Evolutionary conservation across 2,329 filamentous ascomycete genomes (phyloP), one percentile per base, ranked within the genome.

Genomic region (Cladosporium sp.): DNA sequence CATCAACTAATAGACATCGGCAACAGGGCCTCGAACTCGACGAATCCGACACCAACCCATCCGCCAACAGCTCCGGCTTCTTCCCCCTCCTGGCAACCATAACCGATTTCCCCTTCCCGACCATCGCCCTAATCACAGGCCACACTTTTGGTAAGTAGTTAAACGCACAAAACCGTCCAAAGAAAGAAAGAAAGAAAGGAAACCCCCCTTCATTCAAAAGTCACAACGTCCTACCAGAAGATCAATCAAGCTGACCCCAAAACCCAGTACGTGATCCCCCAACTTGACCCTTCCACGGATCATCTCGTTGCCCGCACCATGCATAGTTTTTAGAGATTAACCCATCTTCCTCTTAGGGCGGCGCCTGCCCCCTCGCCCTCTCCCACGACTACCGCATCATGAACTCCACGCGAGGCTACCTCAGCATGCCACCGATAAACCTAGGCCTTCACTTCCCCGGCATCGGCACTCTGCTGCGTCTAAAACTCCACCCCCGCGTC

Each of bases 381-480:
- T 70, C 71, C 28, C 77, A 78, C 57, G 77, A 80, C 64, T 79
- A 79, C 64, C 72, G 77, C 12, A 70, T 79, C 45, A 79, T 79
- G 76, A 79, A 79, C 63, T 68, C 68, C 42, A 67, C 72, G 47
- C 73, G 77, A 15, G 77, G 77, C 35, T 79, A 77, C 65, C 67
- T 79, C 53, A 77, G 69, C 57, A 79, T 80, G 77, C 81, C 80
- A 0, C 80, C 81, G 0, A 78, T 83, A 0, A 75, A 83, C 56
- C 73, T 83, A 1, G 81, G 81, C 4, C 69, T 83, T 25, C 79
- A 82, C 61, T 83, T 83, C 59, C 77, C 78, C 13, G 81, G 80
- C 9, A 82, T 83, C 48, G 80, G 80, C 3, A 70, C 74, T 3
- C 71, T 83, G 6, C 78, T 79, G 1, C 73, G 80, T 1, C 70